Percentiles rank a stretch among this genome's conserved stretches.
phyloP scores from a whole-genome alignment of 2,329 filamentous ascomycete species.

The Penicillium hordei region DNA sequence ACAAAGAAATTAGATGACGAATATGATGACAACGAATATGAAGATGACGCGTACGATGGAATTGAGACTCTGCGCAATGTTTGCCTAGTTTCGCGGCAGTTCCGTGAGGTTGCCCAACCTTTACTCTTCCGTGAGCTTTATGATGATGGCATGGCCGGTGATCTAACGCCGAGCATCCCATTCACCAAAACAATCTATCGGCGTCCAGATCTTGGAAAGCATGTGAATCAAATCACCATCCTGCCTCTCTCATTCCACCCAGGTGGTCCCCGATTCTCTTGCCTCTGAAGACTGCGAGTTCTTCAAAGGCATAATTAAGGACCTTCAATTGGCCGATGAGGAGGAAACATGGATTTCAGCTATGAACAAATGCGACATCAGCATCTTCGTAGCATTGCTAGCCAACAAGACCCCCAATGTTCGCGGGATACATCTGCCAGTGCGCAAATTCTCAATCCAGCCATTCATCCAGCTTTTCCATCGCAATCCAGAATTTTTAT shows the following conservation, averaged over 20 bases:
- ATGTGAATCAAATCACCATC: constrained; percentile 17
- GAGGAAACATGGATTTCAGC: constrained; percentile 19
- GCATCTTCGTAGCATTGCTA: constrained; percentile 18
- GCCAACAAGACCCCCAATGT: constrained; percentile 23
- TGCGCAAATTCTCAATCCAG: constrained; percentile 4
- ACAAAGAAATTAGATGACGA: background rate
- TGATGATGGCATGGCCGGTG: constrained; percentile 8
- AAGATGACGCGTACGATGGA: background rate
- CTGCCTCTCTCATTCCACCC: background rate
- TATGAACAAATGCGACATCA: constrained; percentile 11
- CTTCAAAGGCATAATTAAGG: constrained; percentile 9
- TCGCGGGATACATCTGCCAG: constrained; percentile 15
- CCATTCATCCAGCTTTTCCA: constrained; percentile 11
- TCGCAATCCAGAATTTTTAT: constrained; percentile 14
- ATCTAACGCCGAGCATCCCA: constrained; percentile 3
- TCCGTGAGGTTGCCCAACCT: constrained; percentile 25
- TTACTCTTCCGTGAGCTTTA: constrained; percentile 21
- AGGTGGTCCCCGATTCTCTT: background rate
- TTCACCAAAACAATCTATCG: constrained; percentile 18
- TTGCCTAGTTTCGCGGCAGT: constrained; percentile 24
- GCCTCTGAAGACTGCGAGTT: constrained; percentile 4
- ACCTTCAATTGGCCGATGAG: constrained; percentile 13
- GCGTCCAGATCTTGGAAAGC: constrained; percentile 20
- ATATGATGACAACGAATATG: background rate
- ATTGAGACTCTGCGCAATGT: constrained; percentile 11